Evolutionary conservation across 1,284 basidiomycete species (phyloP).

Genomic region (Tilletia walkeri): DNA sequence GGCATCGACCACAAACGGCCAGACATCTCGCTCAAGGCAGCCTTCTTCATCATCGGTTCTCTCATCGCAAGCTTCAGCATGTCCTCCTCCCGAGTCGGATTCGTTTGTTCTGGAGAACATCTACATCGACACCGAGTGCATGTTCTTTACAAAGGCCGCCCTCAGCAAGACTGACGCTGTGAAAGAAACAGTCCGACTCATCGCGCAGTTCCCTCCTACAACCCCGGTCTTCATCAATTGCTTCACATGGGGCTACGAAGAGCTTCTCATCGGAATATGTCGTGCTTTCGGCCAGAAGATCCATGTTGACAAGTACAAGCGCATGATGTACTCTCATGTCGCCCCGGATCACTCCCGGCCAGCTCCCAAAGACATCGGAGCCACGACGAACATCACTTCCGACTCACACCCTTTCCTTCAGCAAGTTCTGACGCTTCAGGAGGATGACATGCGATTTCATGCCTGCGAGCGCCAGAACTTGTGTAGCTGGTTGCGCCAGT

Average conservation of each 20-base stretch:
- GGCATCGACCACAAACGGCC: too few relatives aligned
- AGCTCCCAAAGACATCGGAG: not conserved
- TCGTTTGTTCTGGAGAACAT: conserved; percentile 66
- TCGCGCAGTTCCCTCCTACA: conserved; percentile 59
- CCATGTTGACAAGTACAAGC: conserved; percentile 84
- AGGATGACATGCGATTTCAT: conserved; percentile 72
- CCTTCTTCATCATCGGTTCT: not conserved
- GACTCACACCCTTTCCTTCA: conserved; percentile 64
- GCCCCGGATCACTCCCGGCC: conserved; percentile 37
- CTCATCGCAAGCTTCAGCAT: conserved; percentile 10
- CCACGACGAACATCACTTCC: not conserved
- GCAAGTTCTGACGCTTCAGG: conserved; percentile 67
- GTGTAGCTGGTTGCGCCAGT: conserved; percentile 58
- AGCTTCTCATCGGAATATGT: conserved; percentile 33
- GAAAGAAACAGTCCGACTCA: conserved; percentile 66
- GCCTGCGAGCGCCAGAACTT: conserved; percentile 80
- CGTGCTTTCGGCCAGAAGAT: conserved; percentile 62
- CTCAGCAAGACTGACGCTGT: conserved; percentile 55
- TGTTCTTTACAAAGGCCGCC: conserved; percentile 25
- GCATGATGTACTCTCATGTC: conserved; percentile 65
- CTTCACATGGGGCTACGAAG: conserved; percentile 79
- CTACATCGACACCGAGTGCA: conserved; percentile 78
- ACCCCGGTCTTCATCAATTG: conserved; percentile 81
- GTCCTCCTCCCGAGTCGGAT: not conserved
- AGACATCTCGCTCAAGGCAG: too few relatives aligned